Conservation (phyloP, 129 eudicot genomes). For the Sambucus nigra region DNA sequence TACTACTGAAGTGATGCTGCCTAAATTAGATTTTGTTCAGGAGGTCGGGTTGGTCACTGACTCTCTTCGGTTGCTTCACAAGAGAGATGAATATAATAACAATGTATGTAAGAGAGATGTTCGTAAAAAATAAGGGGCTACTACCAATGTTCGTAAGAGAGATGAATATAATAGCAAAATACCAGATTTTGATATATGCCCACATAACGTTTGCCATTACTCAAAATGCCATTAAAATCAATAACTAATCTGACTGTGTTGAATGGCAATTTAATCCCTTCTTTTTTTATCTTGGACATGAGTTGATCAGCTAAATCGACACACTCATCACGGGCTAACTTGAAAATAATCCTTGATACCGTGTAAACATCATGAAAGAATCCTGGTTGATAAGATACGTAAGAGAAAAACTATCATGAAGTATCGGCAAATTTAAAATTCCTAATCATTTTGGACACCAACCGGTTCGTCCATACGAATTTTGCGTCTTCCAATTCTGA, state of each 20-base stretch:
- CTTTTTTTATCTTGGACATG: constrained; percentile 31
- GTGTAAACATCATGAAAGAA: constrained; percentile 68
- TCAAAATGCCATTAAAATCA: constrained; percentile 58
- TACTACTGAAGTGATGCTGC: too few species aligned
- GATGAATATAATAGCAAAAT: constrained; percentile 55
- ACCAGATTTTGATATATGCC: constrained; percentile 30
- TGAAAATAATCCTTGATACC: constrained; percentile 55
- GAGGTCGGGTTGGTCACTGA: too few species aligned
- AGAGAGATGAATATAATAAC: too few species aligned
- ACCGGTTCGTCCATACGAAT: constrained; percentile 68
- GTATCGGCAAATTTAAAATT: constrained; percentile 62
- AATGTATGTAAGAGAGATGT: too few species aligned
- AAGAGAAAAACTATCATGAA: constrained; percentile 70
- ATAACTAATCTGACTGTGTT: constrained; percentile 46
- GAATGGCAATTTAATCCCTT: constrained; percentile 42
- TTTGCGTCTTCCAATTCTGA: constrained; percentile 61
- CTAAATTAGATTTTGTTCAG: too few species aligned
- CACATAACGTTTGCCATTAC: constrained; percentile 48
- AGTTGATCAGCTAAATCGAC: constrained; percentile 50
- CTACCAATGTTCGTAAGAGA: constrained; percentile 54
- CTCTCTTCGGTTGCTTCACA: too few species aligned
- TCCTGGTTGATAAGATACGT: constrained; percentile 68
- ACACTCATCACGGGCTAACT: constrained; percentile 50
- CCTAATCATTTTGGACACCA: constrained; percentile 79
- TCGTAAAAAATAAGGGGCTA: too few species aligned